Conservation (phyloP, 257 asterid species). For the Solanum clarkiae region DNA sequence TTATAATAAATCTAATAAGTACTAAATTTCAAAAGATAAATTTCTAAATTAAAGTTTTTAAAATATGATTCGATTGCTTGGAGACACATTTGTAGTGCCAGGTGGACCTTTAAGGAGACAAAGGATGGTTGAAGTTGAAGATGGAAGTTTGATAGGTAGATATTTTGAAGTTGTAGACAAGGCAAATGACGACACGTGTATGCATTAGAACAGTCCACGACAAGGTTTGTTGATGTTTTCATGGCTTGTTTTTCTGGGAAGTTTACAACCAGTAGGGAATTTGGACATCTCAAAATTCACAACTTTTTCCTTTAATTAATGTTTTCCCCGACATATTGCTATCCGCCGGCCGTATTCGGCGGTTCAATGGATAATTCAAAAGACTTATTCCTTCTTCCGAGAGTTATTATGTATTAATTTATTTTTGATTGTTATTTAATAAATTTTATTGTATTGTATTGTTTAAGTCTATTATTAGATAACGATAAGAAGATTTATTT, state of each 20-base stretch:
- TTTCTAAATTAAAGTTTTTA: too few relatives aligned
- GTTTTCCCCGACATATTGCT: neutral
- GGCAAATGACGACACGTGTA: neutral
- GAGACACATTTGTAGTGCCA: neutral
- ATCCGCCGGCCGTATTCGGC: neutral
- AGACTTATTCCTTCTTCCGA: too few relatives aligned
- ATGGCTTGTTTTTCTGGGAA: neutral
- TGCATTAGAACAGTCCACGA: slow-evolving; percentile 9
- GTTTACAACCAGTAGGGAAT: neutral
- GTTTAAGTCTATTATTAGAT: too few relatives aligned
- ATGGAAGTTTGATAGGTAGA: slow-evolving; percentile 8
- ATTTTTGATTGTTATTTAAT: too few relatives aligned
- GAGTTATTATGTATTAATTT: too few relatives aligned
- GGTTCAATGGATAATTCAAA: neutral
- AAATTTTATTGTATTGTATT: too few relatives aligned
- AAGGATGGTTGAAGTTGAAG: neutral
- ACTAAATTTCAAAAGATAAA: too few relatives aligned
- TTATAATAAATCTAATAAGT: too few relatives aligned
- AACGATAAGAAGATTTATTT: too few relatives aligned
- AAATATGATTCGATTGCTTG: neutral
- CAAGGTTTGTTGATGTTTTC: neutral
- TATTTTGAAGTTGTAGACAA: slow-evolving; percentile 1
- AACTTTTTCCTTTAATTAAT: neutral
- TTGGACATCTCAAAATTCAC: neutral
- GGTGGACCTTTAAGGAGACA: neutral